phyloP scores from a whole-genome alignment of 2,329 filamentous ascomycete species.

The Ascochyta rabiei region DNA sequence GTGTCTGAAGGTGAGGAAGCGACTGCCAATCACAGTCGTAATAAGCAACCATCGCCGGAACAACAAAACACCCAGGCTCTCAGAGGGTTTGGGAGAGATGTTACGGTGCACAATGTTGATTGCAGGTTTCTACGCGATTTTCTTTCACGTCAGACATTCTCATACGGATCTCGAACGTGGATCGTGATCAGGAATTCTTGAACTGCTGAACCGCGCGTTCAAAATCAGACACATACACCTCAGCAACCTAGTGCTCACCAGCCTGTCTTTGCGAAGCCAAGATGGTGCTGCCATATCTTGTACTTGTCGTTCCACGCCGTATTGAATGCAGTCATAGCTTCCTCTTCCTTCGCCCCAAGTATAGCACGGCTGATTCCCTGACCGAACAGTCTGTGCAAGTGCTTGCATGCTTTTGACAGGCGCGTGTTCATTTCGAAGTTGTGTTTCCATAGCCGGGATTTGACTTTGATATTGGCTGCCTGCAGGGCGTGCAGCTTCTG shows the following conservation, averaged over 20 bases:
- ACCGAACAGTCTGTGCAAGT: conserved; percentile 38
- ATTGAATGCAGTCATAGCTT: conserved; percentile 36
- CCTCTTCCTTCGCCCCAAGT: conserved; percentile 32
- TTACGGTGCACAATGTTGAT: too few relatives aligned
- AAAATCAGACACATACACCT: neutral
- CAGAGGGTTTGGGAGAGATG: too few relatives aligned
- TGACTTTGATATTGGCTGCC: conserved; percentile 22
- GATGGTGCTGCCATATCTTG: conserved; percentile 18
- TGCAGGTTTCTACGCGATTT: too few relatives aligned
- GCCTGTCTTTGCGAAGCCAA: conserved; percentile 12
- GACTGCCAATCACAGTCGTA: too few relatives aligned
- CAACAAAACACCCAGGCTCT: too few relatives aligned
- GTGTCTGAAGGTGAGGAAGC: too few relatives aligned
- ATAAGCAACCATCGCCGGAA: too few relatives aligned
- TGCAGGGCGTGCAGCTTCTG: neutral
- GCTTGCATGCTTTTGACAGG: conserved; percentile 21
- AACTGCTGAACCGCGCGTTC: neutral
- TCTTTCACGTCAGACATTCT: too few relatives aligned
- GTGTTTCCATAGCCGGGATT: neutral
- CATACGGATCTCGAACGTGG: too few relatives aligned
- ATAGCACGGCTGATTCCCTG: conserved; percentile 34
- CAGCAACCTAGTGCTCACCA: conserved; percentile 9
- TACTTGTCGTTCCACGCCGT: conserved; percentile 30
- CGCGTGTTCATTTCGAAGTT: conserved; percentile 11
- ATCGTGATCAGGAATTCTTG: neutral